Evolutionary conservation across 2,329 filamentous ascomycete species (phyloP), one percentile per base, ranked within the genome.

Genomic region (Neofusicoccum parvum): DNA sequence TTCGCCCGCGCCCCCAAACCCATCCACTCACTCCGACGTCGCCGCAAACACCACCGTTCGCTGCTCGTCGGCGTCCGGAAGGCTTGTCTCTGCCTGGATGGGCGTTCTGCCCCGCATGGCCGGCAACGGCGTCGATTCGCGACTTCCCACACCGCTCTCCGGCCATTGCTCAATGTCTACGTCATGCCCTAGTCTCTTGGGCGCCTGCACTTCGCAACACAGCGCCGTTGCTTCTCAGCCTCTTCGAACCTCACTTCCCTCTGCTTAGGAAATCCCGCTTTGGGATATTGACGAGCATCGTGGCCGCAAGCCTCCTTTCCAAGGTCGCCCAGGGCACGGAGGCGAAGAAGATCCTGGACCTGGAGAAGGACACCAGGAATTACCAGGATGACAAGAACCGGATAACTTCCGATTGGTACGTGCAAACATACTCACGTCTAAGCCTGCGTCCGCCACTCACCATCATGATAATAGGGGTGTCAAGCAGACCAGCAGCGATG

Each of bases 401-500:
- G 45, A 86, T 93, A 69, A 94, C 92, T 0, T 90, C 89, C 56
- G 92, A 96, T 72, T 92, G 56, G 53, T 56, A 14, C 10, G 17
- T 54, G 3, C 34, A 45, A 41, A 4, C 14, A 10, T 14, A 3
- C 32, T 14, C 3, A 15, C 39, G 15, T 5, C 27, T 32, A 32
- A 32, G 27, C 27, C 27, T 32, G 27, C 27, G 27, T 17, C 6
- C 3, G 23, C 14, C 37, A 10, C 14, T 15, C 77, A 84, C 65
- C 70, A 72, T 58, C 83, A 86, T 43, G 81, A 84, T 37, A 83
- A 85, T 45, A 92, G 85, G 78, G 92, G 92, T 23, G 87, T 90
- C 34, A 92, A 89, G 77, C 85, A 92, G 72, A 80, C 81, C 48
- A 90, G 90, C 71, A 89, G 89, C 0, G 92, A 96, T 72, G 85